These are phyloP conservation scores for Candida pini DNA, from an alignment of 805 yeast genomes.

Conservation along the genomic window DNA sequence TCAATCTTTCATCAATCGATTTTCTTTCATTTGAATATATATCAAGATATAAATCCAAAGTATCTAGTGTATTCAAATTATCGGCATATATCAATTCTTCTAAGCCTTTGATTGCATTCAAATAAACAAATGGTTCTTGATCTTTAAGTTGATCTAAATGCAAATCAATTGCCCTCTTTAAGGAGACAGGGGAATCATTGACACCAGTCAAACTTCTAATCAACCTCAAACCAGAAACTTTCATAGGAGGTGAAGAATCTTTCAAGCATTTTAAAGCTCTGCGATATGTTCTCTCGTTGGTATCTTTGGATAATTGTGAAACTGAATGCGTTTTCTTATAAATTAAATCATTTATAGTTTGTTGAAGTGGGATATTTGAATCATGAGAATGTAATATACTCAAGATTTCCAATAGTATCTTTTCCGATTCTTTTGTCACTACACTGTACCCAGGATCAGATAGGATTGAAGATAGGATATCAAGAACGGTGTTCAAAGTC, in stretches of 20 bases:
- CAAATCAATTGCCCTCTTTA: slow-evolving; percentile 52
- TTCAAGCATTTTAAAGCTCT: slow-evolving; percentile 63
- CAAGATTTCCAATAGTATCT: slow-evolving; percentile 10
- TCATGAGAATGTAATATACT: slow-evolving; percentile 2
- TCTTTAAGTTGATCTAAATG: slow-evolving; percentile 65
- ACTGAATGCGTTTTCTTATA: not conserved
- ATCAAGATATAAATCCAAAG: slow-evolving; percentile 7
- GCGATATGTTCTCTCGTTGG: slow-evolving; percentile 38
- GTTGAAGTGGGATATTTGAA: slow-evolving; percentile 1
- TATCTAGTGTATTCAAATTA: slow-evolving; percentile 20
- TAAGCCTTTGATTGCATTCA: slow-evolving; percentile 79
- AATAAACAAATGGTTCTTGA: slow-evolving; percentile 79
- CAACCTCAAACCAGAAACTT: slow-evolving; percentile 77
- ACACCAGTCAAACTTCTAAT: slow-evolving; percentile 43
- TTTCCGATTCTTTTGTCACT: slow-evolving; percentile 7
- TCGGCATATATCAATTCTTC: slow-evolving; percentile 48
- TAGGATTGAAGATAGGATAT: slow-evolving; percentile 32
- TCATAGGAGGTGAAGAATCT: slow-evolving; percentile 76
- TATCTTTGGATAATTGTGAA: slow-evolving; percentile 13
- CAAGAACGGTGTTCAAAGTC: slow-evolving; percentile 32
- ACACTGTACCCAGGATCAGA: slow-evolving; percentile 13
- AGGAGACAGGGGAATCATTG: slow-evolving; percentile 42
- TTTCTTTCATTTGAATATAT: slow-evolving; percentile 12
- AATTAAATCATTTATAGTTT: slow-evolving; percentile 3
- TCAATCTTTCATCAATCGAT: slow-evolving; percentile 59